Evolutionary conservation across 495 filamentous ascomycete genomes (phyloP).

Genomic region (Chaetomium fimeti): DNA sequence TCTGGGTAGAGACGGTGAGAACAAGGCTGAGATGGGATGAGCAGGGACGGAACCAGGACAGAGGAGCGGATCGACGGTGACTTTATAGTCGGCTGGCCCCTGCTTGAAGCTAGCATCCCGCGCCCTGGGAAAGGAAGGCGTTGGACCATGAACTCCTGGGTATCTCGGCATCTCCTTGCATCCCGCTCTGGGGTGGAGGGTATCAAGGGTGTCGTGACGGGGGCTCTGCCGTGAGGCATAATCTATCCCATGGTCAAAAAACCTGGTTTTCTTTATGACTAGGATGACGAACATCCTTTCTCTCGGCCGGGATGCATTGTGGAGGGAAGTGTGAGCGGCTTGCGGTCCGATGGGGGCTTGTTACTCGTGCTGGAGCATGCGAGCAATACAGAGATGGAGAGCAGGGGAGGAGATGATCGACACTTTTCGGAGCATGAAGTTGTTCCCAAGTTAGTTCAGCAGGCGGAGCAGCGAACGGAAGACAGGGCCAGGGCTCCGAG

Average conservation of each 20-base stretch:
- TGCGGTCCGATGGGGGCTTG: constrained; percentile 5
- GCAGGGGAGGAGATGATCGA: neutral
- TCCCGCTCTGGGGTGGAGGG: neutral
- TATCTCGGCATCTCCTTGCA: neutral
- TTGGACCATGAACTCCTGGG: neutral
- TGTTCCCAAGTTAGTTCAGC: neutral
- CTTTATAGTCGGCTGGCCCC: constrained; percentile 5
- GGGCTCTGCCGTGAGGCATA: neutral
- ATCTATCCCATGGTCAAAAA: constrained; percentile 4
- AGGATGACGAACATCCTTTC: neutral
- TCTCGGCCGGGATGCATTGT: neutral
- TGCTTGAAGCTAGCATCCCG: neutral
- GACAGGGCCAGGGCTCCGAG: constrained; percentile 9
- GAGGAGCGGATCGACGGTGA: neutral
- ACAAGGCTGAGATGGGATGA: neutral
- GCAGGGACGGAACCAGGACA: neutral
- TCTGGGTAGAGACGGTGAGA: neutral
- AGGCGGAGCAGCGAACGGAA: neutral
- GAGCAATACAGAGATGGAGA: neutral
- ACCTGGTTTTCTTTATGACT: neutral
- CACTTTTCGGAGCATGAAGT: neutral
- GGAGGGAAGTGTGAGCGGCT: neutral
- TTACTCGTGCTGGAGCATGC: neutral
- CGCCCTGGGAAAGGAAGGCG: neutral
- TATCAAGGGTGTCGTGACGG: neutral